Evolutionary conservation across 2,329 filamentous ascomycete species (phyloP).

Genomic region (Colletotrichum shisoi): DNA sequence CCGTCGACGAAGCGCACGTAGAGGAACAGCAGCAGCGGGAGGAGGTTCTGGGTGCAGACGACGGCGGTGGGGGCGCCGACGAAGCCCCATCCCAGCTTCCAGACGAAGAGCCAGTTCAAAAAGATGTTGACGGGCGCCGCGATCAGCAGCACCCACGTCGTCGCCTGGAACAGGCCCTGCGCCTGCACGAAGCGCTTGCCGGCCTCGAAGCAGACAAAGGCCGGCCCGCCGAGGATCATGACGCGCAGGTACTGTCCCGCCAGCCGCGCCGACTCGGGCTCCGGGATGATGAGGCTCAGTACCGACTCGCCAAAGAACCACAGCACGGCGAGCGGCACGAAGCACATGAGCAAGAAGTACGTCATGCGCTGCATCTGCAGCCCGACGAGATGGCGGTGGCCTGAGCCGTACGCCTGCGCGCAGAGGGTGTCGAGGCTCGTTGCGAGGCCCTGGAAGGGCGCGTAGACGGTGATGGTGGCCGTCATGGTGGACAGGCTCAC

Average conservation of each 20-base stretch:
- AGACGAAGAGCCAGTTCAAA: conserved; percentile 81
- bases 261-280: conserved; percentile 68
- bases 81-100: conserved; percentile 73
- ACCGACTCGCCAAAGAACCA: conserved; percentile 75
- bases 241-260: conserved; percentile 77
- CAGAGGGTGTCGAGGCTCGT: conserved; percentile 93
- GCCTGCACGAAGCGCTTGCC: conserved; percentile 84
- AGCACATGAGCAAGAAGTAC: conserved; percentile 75
- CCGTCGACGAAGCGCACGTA: conserved; percentile 80
- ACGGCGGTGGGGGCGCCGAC: conserved; percentile 84
- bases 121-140: conserved; percentile 80
- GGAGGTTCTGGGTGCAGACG: conserved; percentile 76
- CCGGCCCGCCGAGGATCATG: conserved; percentile 76
- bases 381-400: conserved; percentile 83
- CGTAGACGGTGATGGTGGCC: conserved; percentile 78
- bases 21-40: conserved; percentile 77
- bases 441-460: conserved; percentile 82
- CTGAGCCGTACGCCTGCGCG: conserved; percentile 91
- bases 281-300: conserved; percentile 58
- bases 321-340: conserved; percentile 73
- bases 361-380: conserved; percentile 84
- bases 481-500: conserved; percentile 72
- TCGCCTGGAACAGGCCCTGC: conserved; percentile 81
- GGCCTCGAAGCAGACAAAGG: conserved; percentile 78
- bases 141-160: conserved; percentile 77